phyloP scores from a whole-genome alignment of 805 yeast genomes.

The Komagataella kurtzmanii region DNA sequence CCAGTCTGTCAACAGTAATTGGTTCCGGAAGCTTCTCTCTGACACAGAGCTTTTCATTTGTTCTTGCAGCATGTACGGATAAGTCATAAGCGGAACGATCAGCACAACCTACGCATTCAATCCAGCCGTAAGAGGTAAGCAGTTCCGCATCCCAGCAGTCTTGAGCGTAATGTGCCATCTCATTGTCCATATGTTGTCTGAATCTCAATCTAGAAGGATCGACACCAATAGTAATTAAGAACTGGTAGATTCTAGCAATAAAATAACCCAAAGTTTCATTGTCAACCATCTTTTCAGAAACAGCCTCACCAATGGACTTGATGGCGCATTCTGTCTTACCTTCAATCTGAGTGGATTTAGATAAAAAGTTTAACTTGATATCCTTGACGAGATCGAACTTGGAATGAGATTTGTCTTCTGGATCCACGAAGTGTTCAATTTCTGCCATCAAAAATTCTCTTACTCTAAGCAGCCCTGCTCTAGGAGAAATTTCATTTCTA shows the following conservation, averaged over 20 bases:
- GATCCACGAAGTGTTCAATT: constrained; percentile 97
- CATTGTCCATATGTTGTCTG: constrained; percentile 97
- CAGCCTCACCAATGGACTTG: constrained; percentile 84
- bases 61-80: constrained; percentile 87
- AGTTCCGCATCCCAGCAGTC: constrained; percentile 99
- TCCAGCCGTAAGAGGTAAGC: constrained; percentile 95
- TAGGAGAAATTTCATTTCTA: constrained; percentile 97
- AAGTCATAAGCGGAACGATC: constrained; percentile 98
- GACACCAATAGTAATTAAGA: constrained; percentile 82
- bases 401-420: constrained; percentile 71
- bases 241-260: constrained; percentile 81
- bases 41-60: constrained; percentile 90
- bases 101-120: constrained; percentile 99
- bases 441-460: constrained; percentile 99
- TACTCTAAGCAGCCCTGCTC: constrained; percentile 94
- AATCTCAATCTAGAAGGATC: constrained; percentile 75
- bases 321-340: constrained; percentile 63
- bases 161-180: constrained; percentile 99
- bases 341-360: constrained; percentile 76
- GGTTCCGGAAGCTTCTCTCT: constrained; percentile 86
- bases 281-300: constrained; percentile 74
- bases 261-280: constrained; percentile 96
- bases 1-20: constrained; percentile 65
- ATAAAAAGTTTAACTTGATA: constrained; percentile 62
- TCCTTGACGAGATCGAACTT: constrained; percentile 68